Conservation (phyloP, 2,329 filamentous ascomycete species). For the Colletotrichum tanaceti region DNA sequence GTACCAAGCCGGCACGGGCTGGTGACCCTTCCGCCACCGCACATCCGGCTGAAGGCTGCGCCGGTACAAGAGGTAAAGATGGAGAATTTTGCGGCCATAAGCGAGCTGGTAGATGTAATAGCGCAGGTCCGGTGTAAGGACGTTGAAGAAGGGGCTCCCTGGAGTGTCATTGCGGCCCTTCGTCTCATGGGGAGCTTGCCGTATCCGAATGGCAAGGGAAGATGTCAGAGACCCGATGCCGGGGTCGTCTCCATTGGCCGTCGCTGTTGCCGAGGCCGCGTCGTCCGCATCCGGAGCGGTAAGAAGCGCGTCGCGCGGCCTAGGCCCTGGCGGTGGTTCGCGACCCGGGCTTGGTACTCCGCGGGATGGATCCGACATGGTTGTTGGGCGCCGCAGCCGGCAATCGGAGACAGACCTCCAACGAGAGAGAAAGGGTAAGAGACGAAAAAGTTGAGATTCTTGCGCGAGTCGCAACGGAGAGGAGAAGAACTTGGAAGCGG, state of each 20-base stretch:
- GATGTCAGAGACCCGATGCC: background rate
- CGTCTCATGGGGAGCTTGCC: background rate
- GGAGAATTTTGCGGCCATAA: constrained; percentile 34
- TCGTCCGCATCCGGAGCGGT: constrained; percentile 37
- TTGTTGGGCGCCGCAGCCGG: constrained; percentile 9
- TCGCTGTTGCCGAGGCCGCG: constrained; percentile 24
- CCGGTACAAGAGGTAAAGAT: constrained; percentile 39
- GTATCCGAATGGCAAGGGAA: constrained; percentile 17
- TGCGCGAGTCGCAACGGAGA: background rate
- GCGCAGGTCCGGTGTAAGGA: constrained; percentile 37
- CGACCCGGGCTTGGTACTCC: constrained; percentile 21
- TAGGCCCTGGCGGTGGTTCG: constrained; percentile 7
- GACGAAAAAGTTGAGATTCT: background rate
- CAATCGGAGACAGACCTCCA: too few relatives aligned
- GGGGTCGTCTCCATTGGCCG: background rate
- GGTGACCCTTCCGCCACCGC: constrained; percentile 39
- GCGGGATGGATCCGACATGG: constrained; percentile 26
- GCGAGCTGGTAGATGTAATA: constrained; percentile 40
- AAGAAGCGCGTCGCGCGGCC: constrained; percentile 30
- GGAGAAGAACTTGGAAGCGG: background rate
- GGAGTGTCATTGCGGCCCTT: background rate
- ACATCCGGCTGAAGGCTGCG: constrained; percentile 36
- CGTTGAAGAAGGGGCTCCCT: constrained; percentile 35
- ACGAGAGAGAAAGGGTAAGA: background rate
- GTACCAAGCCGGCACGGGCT: constrained; percentile 37